These are phyloP conservation scores for Bifiguratus adelaidae DNA, from an alignment of 192 early-diverging fungal species.

Conservation along the genomic window DNA sequence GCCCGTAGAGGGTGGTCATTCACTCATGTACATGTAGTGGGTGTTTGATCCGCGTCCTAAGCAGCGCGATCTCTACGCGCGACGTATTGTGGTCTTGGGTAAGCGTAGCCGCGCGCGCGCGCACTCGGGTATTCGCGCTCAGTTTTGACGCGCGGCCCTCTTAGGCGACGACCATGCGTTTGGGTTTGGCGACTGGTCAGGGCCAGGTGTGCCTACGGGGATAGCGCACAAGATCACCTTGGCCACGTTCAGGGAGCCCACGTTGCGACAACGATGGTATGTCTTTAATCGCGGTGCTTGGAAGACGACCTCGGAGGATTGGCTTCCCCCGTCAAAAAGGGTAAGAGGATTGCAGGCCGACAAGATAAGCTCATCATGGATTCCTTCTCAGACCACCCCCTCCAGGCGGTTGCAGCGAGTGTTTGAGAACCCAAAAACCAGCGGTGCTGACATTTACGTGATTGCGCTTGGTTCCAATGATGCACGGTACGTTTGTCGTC, in stretches of 20 bases:
- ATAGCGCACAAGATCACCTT: slow-evolving; percentile 10
- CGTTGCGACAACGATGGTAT: slow-evolving; percentile 22
- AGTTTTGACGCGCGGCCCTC: neutral
- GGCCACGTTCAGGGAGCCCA: slow-evolving; percentile 12
- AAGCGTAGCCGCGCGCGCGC: neutral
- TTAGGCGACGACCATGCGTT: slow-evolving; percentile 25
- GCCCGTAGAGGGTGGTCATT: neutral
- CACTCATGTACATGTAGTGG: neutral
- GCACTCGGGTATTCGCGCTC: neutral
- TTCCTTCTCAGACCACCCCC: neutral
- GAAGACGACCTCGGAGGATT: slow-evolving; percentile 17
- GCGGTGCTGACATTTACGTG: slow-evolving; percentile 19
- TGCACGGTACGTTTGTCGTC: slow-evolving; percentile 7
- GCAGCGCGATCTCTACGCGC: neutral
- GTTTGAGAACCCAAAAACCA: slow-evolving; percentile 16
- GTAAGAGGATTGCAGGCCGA: neutral
- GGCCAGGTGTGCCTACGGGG: slow-evolving; percentile 3
- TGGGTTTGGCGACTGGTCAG: slow-evolving; percentile 12
- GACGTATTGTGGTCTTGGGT: neutral
- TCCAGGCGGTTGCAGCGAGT: slow-evolving; percentile 10
- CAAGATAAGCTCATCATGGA: neutral
- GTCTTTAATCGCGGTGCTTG: slow-evolving; percentile 22
- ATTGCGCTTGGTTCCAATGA: slow-evolving; percentile 22
- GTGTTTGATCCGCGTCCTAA: neutral
- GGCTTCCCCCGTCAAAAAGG: slow-evolving; percentile 21